Evolutionary conservation across 192 early-diverging fungal genomes (phyloP).

Genomic region (Rhizophagus clarus): DNA sequence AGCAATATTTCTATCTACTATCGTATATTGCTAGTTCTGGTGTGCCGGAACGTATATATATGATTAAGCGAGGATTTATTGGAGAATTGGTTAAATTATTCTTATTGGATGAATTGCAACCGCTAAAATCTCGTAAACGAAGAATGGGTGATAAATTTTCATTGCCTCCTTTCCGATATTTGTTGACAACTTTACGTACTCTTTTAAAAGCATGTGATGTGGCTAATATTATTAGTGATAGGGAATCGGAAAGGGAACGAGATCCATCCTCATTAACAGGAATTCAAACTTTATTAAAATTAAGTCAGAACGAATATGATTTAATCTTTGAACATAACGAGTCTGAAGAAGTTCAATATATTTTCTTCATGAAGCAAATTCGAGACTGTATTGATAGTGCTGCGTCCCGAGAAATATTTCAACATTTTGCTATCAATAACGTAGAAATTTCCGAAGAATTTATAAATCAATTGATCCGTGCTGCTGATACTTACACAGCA

Average conservation of each 20-base stretch:
- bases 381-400: not conserved
- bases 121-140: conserved; percentile 37
- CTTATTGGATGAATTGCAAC: conserved; percentile 39
- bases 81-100: conserved; percentile 43
- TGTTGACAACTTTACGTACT: conserved; percentile 39
- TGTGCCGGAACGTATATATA: conserved; percentile 36
- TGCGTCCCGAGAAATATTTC: conserved; percentile 16
- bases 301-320: not conserved
- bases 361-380: conserved; percentile 30
- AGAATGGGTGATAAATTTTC: conserved; percentile 56
- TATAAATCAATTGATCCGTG: conserved; percentile 22
- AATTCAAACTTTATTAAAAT: conserved; percentile 11
- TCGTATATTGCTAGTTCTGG: conserved; percentile 43
- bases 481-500: conserved; percentile 15
- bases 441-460: conserved; percentile 11
- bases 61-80: conserved; percentile 41
- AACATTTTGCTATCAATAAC: conserved; percentile 23
- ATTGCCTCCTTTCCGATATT: conserved; percentile 42
- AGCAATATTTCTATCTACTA: conserved; percentile 48
- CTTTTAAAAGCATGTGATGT: conserved; percentile 39
- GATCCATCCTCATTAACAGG: not conserved
- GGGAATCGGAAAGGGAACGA: conserved; percentile 9
- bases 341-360: conserved; percentile 1
- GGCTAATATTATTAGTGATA: not conserved
- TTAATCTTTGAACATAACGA: conserved; percentile 22